A percentile compares a stretch with the other conserved stretches of the same genome.
phyloP scores from a whole-genome alignment of 352 stramenopile genomes.

The Pythium rishiriense region DNA sequence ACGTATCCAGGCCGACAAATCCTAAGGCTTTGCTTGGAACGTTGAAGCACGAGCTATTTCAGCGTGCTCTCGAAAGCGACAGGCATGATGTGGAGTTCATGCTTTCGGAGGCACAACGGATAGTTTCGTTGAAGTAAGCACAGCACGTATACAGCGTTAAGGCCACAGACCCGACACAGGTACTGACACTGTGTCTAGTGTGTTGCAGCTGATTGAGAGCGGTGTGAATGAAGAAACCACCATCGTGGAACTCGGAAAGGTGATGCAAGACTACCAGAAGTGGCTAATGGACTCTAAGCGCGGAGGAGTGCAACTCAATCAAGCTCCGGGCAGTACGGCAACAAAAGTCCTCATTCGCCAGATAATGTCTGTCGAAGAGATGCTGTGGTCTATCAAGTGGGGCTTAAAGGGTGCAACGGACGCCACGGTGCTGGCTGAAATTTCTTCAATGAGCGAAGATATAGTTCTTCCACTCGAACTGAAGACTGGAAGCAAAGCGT shows the following conservation, averaged over 20 bases:
- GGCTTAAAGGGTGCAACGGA: slow-evolving; percentile 80
- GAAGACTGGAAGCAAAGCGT: slow-evolving; percentile 85
- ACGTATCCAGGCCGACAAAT: slow-evolving; percentile 56
- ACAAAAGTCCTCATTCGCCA: slow-evolving; percentile 39
- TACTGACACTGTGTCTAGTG: slow-evolving; percentile 34
- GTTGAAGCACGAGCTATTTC: slow-evolving; percentile 85
- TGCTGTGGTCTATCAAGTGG: slow-evolving; percentile 87
- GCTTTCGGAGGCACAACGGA: slow-evolving; percentile 39
- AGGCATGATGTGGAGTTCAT: slow-evolving; percentile 38
- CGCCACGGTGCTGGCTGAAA: slow-evolving; percentile 58
- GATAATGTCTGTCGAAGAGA: slow-evolving; percentile 78
- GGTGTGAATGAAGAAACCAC: slow-evolving; percentile 58
- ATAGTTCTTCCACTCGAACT: slow-evolving; percentile 78
- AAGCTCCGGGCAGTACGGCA: slow-evolving; percentile 24
- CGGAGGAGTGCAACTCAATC: slow-evolving; percentile 40
- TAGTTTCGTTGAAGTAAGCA: slow-evolving; percentile 67
- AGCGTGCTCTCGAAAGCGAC: slow-evolving; percentile 47
- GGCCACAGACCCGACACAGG: not conserved
- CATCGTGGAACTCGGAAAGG: slow-evolving; percentile 51
- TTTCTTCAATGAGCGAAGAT: slow-evolving; percentile 21
- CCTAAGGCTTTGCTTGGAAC: slow-evolving; percentile 70
- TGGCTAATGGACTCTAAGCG: slow-evolving; percentile 44
- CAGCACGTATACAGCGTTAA: no score
- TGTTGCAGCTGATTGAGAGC: slow-evolving; percentile 69
- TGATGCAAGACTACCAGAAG: slow-evolving; percentile 52